Percentiles rank a stretch among this genome's conserved stretches.
phyloP scores from a whole-genome alignment of 2,329 filamentous ascomycete genomes.

The Aspergillus carbonarius region DNA sequence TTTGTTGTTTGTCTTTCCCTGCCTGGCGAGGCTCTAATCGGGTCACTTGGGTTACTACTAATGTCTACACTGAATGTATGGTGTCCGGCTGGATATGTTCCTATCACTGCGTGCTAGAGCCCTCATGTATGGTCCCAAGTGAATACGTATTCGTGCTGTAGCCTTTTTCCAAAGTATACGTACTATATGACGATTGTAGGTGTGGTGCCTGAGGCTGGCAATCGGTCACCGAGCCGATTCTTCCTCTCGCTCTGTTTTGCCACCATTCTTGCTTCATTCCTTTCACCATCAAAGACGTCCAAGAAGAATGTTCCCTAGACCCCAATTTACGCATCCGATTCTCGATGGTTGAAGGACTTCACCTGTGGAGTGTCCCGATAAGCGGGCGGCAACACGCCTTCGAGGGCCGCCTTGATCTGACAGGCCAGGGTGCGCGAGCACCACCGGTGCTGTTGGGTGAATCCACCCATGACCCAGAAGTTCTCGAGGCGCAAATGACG shows the following conservation, averaged over 20 bases:
- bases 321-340: too few species aligned
- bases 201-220: background rate
- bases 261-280: too few species aligned
- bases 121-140: background rate
- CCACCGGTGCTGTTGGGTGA: slow-evolving; percentile 42
- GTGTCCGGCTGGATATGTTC: background rate
- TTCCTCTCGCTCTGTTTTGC: too few species aligned
- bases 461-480: slow-evolving; percentile 49
- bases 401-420: slow-evolving; percentile 44
- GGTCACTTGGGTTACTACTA: background rate
- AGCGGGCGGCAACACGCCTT: slow-evolving; percentile 34
- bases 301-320: too few species aligned
- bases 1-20: background rate
- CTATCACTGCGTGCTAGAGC: background rate
- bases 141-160: background rate
- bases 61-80: background rate
- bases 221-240: background rate
- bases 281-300: too few species aligned
- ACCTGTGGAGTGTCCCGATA: slow-evolving; percentile 24
- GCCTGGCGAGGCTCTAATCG: background rate
- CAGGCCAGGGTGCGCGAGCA: slow-evolving; percentile 47
- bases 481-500: slow-evolving; percentile 27
- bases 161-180: background rate
- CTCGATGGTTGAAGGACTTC: background rate
- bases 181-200: background rate